phyloP scores from a whole-genome alignment of 2,329 filamentous ascomycete species.

The Ceratocystis alfenasii region DNA sequence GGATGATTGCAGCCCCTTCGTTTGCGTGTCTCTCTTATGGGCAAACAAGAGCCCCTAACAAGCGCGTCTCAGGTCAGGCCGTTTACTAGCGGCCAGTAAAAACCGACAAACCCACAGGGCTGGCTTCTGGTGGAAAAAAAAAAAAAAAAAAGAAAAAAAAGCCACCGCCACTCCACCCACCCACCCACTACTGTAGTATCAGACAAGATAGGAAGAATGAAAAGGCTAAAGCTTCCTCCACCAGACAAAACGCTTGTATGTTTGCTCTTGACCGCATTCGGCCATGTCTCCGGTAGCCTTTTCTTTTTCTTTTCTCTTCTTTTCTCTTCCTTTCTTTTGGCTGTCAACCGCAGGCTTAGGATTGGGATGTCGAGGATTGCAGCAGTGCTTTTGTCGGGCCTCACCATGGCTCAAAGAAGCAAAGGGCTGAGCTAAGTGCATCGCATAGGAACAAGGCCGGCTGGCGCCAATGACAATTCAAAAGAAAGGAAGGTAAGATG shows the following conservation, averaged over 20 bases:
- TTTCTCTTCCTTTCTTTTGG: too few species aligned
- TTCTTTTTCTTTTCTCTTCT: background rate
- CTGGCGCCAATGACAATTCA: too few species aligned
- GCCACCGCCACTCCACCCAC: too few species aligned
- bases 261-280: background rate
- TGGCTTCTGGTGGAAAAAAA: background rate
- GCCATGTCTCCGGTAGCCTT: constrained; percentile 8
- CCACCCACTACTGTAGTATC: too few species aligned
- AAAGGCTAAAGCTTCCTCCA: background rate
- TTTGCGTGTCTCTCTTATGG: background rate
- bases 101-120: background rate
- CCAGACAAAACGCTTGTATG: background rate
- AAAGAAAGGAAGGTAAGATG: background rate
- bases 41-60: background rate
- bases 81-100: background rate
- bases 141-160: too few species aligned
- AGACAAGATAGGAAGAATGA: background rate
- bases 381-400: background rate
- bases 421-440: background rate
- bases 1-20: background rate
- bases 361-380: background rate
- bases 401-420: background rate
- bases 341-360: background rate
- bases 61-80: constrained; percentile 8
- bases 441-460: background rate